Percentiles rank a stretch among this genome's conserved stretches.
These are phyloP conservation scores for Pythium volutum DNA, from an alignment of 352 stramenopile species.

Conservation along the genomic window DNA sequence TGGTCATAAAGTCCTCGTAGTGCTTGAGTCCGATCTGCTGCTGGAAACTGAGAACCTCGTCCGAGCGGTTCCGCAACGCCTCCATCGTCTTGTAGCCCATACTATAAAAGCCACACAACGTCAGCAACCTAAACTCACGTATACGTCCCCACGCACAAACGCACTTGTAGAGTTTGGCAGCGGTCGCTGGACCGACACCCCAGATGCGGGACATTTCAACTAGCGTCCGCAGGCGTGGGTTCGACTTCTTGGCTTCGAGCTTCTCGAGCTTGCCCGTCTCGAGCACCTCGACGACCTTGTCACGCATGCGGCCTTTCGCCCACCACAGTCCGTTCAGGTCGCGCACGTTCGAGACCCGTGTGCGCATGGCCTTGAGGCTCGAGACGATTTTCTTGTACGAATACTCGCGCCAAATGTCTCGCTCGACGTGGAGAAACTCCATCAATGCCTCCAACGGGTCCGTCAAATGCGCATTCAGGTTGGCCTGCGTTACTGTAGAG, in stretches of 20 bases:
- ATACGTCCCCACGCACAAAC: background rate
- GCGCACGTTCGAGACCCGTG: slow-evolving; percentile 50
- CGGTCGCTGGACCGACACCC: slow-evolving; percentile 75
- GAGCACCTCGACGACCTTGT: slow-evolving; percentile 74
- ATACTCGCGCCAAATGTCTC: slow-evolving; percentile 74
- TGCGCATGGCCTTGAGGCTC: slow-evolving; percentile 65
- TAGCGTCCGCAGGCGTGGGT: slow-evolving; percentile 49
- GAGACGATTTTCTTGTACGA: slow-evolving; percentile 84
- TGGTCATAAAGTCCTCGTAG: slow-evolving; percentile 76
- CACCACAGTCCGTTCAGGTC: slow-evolving; percentile 65
- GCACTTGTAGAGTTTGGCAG: slow-evolving; percentile 72
- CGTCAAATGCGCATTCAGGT: slow-evolving; percentile 76
- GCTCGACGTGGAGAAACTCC: slow-evolving; percentile 74
- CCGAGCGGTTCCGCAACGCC: slow-evolving; percentile 37
- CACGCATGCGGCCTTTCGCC: slow-evolving; percentile 62
- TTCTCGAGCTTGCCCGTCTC: slow-evolving; percentile 74
- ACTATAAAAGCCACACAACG: slow-evolving; percentile 19
- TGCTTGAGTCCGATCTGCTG: slow-evolving; percentile 80
- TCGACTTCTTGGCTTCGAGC: slow-evolving; percentile 76
- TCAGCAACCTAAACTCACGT: background rate
- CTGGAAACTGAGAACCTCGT: slow-evolving; percentile 45
- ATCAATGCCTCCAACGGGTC: slow-evolving; percentile 76
- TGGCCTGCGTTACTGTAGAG: slow-evolving; percentile 50
- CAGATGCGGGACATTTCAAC: slow-evolving; percentile 71
- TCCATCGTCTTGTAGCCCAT: slow-evolving; percentile 65